Conservation (phyloP, 176 grass and related monocot genomes). For the Lolium rigidum region DNA sequence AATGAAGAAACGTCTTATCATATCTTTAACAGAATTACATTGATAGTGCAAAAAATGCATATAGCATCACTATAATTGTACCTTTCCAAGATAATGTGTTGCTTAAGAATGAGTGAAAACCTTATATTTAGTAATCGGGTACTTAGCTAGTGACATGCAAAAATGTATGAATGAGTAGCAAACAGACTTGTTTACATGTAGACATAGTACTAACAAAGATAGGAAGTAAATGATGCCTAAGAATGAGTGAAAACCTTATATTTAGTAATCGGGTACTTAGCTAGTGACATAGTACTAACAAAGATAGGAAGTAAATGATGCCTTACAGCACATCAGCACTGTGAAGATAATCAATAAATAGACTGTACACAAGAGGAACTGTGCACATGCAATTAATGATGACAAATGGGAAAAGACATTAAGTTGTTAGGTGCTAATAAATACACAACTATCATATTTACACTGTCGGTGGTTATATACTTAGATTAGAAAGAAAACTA, state of each 20-base stretch:
- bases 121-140: no score
- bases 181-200: background rate
- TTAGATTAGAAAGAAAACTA: background rate
- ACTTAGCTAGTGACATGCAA: background rate
- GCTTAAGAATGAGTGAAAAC: no score
- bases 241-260: no score
- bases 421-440: slow-evolving; percentile 43
- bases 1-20: no score
- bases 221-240: no score
- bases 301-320: slow-evolving; percentile 27
- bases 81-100: no score
- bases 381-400: slow-evolving; percentile 42
- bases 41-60: no score
- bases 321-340: slow-evolving; percentile 36
- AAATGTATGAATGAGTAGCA: slow-evolving; percentile 5
- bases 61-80: no score
- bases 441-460: slow-evolving; percentile 8
- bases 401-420: slow-evolving; percentile 30
- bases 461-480: slow-evolving; percentile 1
- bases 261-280: no score
- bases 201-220: background rate
- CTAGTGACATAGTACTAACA: background rate
- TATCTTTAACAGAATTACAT: no score
- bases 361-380: slow-evolving; percentile 18
- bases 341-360: slow-evolving; percentile 31